These are phyloP conservation scores for Euphorbia peplus DNA, from an alignment of 345 rosid genomes.

Conservation along the genomic window DNA sequence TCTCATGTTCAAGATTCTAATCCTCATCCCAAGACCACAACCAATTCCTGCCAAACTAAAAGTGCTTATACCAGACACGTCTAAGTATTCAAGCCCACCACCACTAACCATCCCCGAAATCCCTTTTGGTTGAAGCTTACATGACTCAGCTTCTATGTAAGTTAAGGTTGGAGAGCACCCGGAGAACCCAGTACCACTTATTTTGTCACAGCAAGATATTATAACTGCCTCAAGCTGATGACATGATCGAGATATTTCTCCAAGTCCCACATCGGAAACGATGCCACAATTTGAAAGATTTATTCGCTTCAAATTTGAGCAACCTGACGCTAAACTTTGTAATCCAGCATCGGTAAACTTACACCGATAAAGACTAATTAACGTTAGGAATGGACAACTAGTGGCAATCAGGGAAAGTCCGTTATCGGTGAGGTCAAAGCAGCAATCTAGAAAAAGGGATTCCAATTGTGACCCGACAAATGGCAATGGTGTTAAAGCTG, in stretches of 20 bases:
- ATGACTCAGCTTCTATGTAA: conserved; percentile 52
- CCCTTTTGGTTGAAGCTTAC: conserved; percentile 54
- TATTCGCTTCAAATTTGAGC: conserved; percentile 40
- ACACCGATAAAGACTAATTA: conserved; percentile 60
- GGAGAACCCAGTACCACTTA: conserved; percentile 52
- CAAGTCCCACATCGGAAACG: conserved; percentile 52
- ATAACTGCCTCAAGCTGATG: conserved; percentile 48
- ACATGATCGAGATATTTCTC: conserved; percentile 45
- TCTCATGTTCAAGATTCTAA: conserved; percentile 54
- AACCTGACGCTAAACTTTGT: conserved; percentile 43
- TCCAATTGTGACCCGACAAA: conserved; percentile 46
- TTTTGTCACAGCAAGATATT: conserved; percentile 45
- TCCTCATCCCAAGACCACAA: conserved; percentile 47
- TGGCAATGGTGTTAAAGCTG: conserved; percentile 42
- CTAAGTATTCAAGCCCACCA: conserved; percentile 56
- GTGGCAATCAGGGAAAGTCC: conserved; percentile 49
- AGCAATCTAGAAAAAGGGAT: conserved; percentile 57
- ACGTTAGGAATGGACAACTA: conserved; percentile 47
- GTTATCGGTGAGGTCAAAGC: conserved; percentile 54
- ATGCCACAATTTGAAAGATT: conserved; percentile 53
- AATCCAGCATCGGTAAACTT: conserved; percentile 53
- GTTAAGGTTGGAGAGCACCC: conserved; percentile 55
- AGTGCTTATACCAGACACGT: conserved; percentile 36
- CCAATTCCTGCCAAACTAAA: conserved; percentile 43
- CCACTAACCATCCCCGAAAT: conserved; percentile 59